Conservation (phyloP, 257 asterid genomes). For the Thymus quinquecostatus region DNA sequence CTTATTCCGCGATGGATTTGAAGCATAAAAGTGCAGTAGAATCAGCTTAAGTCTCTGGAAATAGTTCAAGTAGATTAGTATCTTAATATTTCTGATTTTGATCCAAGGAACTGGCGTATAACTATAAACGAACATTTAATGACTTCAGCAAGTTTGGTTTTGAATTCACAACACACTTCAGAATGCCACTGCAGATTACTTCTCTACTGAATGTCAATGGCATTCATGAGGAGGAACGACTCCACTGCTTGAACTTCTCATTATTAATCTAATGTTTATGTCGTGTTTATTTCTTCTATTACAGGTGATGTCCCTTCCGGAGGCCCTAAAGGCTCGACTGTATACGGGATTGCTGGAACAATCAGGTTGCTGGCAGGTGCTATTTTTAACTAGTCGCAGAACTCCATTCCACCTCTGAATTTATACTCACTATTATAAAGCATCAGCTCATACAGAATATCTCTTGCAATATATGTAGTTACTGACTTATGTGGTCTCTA, state of each 20-base stretch:
- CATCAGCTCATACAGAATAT: too few species aligned
- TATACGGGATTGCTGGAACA: constrained; percentile 88
- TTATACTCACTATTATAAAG: not conserved
- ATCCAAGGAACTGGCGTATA: not conserved
- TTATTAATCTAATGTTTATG: constrained; percentile 21
- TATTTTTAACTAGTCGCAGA: constrained; percentile 25
- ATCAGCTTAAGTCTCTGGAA: not conserved
- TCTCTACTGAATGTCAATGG: constrained; percentile 11
- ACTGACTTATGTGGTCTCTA: constrained; percentile 15
- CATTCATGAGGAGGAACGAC: constrained; percentile 9
- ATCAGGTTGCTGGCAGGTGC: constrained; percentile 93
- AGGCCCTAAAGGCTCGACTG: constrained; percentile 64
- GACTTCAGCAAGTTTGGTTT: constrained; percentile 1
- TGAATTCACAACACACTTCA: not conserved
- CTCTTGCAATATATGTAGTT: not conserved
- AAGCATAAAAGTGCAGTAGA: not conserved
- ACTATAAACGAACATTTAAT: not conserved
- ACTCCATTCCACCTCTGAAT: constrained; percentile 12
- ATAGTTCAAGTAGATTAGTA: not conserved
- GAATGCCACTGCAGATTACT: constrained; percentile 2
- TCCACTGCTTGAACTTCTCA: constrained; percentile 7
- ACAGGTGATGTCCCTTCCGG: constrained; percentile 60
- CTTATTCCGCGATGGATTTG: not conserved
- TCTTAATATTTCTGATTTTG: constrained; percentile 10
- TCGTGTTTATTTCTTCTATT: constrained; percentile 5